Percentiles rank a stretch among this genome's conserved stretches.
These are phyloP conservation scores for Scedosporium minutisporum DNA, from an alignment of 2,329 filamentous ascomycete species.

Conservation along the genomic window DNA sequence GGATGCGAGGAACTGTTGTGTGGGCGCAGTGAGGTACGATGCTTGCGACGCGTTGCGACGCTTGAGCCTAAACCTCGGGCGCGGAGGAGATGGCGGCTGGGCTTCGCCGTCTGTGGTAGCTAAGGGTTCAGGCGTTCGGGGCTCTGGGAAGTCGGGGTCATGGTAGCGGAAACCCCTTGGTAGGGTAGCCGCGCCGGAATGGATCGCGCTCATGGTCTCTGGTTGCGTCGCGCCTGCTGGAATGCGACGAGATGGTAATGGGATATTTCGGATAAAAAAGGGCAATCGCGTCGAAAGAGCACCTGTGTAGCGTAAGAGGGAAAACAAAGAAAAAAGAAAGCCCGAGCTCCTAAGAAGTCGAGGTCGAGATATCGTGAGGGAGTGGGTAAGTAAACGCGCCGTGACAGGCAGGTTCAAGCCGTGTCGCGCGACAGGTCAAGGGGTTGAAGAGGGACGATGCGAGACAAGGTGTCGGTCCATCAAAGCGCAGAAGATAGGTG, in stretches of 20 bases:
- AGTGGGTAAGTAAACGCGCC: not conserved
- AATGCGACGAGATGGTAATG: not conserved
- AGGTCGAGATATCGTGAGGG: not conserved
- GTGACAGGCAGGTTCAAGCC: not conserved
- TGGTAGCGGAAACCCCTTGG: slow-evolving; percentile 31
- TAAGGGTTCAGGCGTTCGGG: slow-evolving; percentile 44
- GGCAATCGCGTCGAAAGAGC: not conserved
- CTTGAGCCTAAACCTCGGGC: slow-evolving; percentile 45
- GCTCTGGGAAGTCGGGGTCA: slow-evolving; percentile 24
- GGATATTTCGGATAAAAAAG: not conserved
- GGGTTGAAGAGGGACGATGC: not conserved
- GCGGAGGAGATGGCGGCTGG: slow-evolving; percentile 38
- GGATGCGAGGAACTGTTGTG: slow-evolving; percentile 57
- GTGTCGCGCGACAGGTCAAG: not conserved
- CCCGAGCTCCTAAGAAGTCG: no score
- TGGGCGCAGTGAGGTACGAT: slow-evolving; percentile 45
- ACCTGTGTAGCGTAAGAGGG: not conserved
- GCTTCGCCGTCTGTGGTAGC: slow-evolving; percentile 18
- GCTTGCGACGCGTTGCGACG: slow-evolving; percentile 42
- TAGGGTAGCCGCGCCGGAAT: slow-evolving; percentile 33
- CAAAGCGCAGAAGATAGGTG: not conserved
- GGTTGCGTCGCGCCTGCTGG: not conserved
- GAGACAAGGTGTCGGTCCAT: not conserved
- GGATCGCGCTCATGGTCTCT: slow-evolving; percentile 32
- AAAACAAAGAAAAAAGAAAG: no score